Percentiles rank a stretch among this genome's conserved stretches.
These are phyloP conservation scores for Xylaria sp. DNA, from an alignment of 2,329 filamentous ascomycete species.

Conservation along the genomic window DNA sequence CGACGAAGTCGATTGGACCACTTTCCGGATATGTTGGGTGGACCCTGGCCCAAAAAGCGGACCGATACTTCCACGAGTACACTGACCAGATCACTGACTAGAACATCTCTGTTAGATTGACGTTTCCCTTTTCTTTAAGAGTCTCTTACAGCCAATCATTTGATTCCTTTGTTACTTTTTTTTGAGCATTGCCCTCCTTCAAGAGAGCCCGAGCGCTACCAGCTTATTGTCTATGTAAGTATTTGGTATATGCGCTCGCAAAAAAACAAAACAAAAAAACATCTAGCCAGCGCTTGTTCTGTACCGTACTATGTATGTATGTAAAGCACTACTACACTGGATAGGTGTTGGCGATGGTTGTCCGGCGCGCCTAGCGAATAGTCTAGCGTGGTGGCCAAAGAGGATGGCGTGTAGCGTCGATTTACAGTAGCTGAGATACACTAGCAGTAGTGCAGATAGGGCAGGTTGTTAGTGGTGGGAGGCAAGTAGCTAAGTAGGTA, in stretches of 20 bases:
- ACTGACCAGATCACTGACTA: not conserved
- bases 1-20: conserved; percentile 28
- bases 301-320: not conserved
- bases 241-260: too few species aligned
- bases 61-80: conserved; percentile 2
- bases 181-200: not conserved
- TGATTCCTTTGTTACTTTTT: not conserved
- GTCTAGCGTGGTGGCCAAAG: not conserved
- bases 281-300: not conserved
- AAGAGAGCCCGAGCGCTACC: not conserved
- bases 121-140: not conserved
- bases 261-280: too few species aligned
- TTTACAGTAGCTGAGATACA: too few species aligned
- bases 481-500: not conserved
- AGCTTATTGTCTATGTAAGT: not conserved
- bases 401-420: not conserved
- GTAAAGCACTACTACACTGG: not conserved
- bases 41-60: conserved; percentile 10
- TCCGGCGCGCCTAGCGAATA: not conserved
- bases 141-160: conserved; percentile 26
- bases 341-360: not conserved
- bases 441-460: not conserved
- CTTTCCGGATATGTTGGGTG: conserved; percentile 30
- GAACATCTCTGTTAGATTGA: not conserved
- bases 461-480: too few species aligned